These are phyloP conservation scores for Solanum hybrid DNA, from an alignment of 305 asterid species.

Conservation along the genomic window DNA sequence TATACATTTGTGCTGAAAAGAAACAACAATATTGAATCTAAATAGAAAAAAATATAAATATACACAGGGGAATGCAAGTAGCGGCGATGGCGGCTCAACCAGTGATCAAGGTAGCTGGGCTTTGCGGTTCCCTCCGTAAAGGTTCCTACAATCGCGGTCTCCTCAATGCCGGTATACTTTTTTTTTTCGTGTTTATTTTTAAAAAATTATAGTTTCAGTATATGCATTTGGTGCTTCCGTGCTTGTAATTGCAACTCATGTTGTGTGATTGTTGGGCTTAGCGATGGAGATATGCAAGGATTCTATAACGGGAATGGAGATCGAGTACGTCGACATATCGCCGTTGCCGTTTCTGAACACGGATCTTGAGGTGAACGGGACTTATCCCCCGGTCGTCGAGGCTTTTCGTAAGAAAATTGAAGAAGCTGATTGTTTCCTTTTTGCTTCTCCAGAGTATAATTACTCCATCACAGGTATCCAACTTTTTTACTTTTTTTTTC, in stretches of 20 bases:
- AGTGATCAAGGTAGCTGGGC: slow-evolving; percentile 34
- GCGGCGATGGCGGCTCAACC: slow-evolving; percentile 14
- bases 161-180: slow-evolving; percentile 50
- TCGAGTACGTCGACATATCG: slow-evolving; percentile 71
- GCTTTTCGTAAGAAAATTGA: slow-evolving; percentile 71
- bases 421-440: slow-evolving; percentile 63
- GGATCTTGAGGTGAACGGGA: slow-evolving; percentile 77
- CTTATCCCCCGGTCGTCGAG: slow-evolving; percentile 68
- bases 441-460: slow-evolving; percentile 88
- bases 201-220: not conserved
- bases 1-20: not conserved
- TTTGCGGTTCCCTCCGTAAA: slow-evolving; percentile 81
- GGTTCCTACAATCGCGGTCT: slow-evolving; percentile 62
- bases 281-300: slow-evolving; percentile 58
- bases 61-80: slow-evolving; percentile 10
- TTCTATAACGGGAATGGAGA: slow-evolving; percentile 49
- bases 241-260: not conserved
- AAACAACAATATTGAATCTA: not conserved
- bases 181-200: not conserved
- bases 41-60: not conserved
- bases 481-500: not conserved
- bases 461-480: slow-evolving; percentile 68
- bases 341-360: slow-evolving; percentile 76
- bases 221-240: not conserved
- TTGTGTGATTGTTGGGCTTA: slow-evolving; percentile 4